A percentile compares a stretch with the other conserved stretches of the same genome.
phyloP scores from a whole-genome alignment of 2,329 filamentous ascomycete genomes.

The Fusarium burgessii region DNA sequence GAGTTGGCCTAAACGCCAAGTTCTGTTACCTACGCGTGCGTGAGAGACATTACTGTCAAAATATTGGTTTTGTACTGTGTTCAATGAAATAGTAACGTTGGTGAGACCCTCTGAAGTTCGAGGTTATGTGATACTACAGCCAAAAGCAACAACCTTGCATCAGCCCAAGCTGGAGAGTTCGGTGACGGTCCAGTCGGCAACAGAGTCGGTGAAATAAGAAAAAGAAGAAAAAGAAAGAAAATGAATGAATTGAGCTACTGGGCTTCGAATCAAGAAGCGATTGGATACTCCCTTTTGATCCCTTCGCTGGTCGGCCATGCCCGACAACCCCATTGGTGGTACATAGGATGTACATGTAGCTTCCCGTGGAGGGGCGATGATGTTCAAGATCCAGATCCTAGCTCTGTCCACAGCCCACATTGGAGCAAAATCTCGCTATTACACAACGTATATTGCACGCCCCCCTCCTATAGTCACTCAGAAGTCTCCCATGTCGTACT shows the following conservation, averaged over 20 bases:
- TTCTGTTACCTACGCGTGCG: constrained; percentile 7
- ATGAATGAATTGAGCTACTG: not conserved
- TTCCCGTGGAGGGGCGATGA: constrained; percentile 40
- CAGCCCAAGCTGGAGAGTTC: not conserved
- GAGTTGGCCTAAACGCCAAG: not conserved
- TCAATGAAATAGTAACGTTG: constrained; percentile 18
- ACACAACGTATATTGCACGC: constrained; percentile 4
- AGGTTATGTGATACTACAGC: not conserved
- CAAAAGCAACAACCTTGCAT: not conserved
- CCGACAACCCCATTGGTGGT: constrained; percentile 34
- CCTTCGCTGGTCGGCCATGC: constrained; percentile 35
- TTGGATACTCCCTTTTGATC: constrained; percentile 11
- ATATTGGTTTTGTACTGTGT: constrained; percentile 28
- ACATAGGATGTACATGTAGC: constrained; percentile 37
- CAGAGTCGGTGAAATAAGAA: constrained; percentile 35
- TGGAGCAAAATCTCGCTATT: constrained; percentile 24
- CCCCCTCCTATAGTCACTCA: constrained; percentile 19
- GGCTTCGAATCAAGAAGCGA: constrained; percentile 7
- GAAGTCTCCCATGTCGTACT: constrained; percentile 19
- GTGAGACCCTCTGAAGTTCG: constrained; percentile 29
- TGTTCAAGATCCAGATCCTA: constrained; percentile 45
- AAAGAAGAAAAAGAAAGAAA: constrained; percentile 36
- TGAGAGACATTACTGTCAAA: constrained; percentile 7
- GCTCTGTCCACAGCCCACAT: constrained; percentile 28
- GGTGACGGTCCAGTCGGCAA: constrained; percentile 4